Conservation (phyloP, 1,284 basidiomycete species). For the Ganoderma resinaceum region DNA sequence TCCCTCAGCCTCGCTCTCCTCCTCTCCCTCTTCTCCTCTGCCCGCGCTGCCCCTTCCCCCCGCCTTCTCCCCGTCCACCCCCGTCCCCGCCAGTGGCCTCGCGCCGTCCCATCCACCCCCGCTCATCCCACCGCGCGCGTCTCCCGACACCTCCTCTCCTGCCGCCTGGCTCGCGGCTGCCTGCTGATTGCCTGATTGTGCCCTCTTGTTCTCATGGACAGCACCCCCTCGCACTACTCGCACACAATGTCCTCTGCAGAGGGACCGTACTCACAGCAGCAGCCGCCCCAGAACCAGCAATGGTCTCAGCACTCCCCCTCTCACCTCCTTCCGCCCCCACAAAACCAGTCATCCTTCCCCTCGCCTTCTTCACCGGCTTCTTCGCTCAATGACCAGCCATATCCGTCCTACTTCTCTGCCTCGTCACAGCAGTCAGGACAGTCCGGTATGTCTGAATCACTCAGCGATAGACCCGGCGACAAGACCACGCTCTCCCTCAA, state of each 20-base stretch:
- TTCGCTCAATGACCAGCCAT: constrained; percentile 41
- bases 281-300: constrained; percentile 38
- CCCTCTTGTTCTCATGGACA: constrained; percentile 30
- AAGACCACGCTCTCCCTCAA: constrained; percentile 64
- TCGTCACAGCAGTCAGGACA: constrained; percentile 40
- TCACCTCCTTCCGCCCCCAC: constrained; percentile 43
- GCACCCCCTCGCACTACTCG: constrained; percentile 34
- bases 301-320: constrained; percentile 38
- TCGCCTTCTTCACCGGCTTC: constrained; percentile 46
- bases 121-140: constrained; percentile 1
- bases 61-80: constrained; percentile 8
- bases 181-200: constrained; percentile 33
- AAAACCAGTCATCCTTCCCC: constrained; percentile 43
- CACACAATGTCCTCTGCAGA: constrained; percentile 43
- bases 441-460: constrained; percentile 33
- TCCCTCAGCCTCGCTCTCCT: constrained; percentile 15
- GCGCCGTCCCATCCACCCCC: constrained; percentile 13
- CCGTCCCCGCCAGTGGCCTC: constrained; percentile 3
- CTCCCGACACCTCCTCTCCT: constrained; percentile 2
- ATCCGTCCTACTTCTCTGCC: constrained; percentile 37
- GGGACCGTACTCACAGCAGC: constrained; percentile 40
- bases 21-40: constrained; percentile 16
- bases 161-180: constrained; percentile 28
- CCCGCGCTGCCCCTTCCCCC: constrained; percentile 11
- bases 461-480: constrained; percentile 39